Base-by-base conservation (phyloP, 2,329 filamentous ascomycete species). In the Aspergillus sp. region DNA sequence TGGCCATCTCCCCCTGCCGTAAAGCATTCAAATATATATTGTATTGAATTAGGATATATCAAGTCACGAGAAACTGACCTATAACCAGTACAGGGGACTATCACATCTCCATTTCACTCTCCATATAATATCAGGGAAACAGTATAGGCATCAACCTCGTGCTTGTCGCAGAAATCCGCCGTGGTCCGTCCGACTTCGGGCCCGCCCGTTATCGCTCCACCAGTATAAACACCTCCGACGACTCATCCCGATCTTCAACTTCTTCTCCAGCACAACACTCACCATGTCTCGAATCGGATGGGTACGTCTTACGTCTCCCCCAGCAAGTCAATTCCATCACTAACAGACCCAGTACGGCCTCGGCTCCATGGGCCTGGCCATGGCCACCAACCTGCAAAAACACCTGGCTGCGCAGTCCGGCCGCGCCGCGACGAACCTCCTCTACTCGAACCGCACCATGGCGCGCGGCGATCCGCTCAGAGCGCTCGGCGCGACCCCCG, bases 331-430 rank as follows among this genome's bases (percentile, higher is more conserved):
- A 34, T 34, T 38, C 53, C 40, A 47, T 23, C 10, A 5, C 21
- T 3, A 3, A 50, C 4, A 25, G 7, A 31, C 38, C 19, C 50
- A 72, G 69, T 72, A 71, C 61, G 74, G 74, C 55, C 71, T 76
- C 47, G 74, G 73, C 36, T 76, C 73, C 31, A 76, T 76, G 73
- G 74, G 74, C 55, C 69, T 73, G 14, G 71, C 69, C 57, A 76
- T 76, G 74, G 73, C 74, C 50, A 65, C 62, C 43, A 76, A 76
- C 50, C 66, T 76, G 6, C 73, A 76, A 62, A 67, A 65, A 17
- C 72, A 75, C 50, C 62, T 76, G 1, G 64, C 61, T 10, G 47
- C 64, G 31, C 68, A 67, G 48, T 13, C 40, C 40, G 68, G 65
- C 20, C 62, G 64, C 40, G 68, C 65, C 20, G 63, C 64, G 11